Percentiles rank a stretch among this genome's conserved stretches.
These are phyloP conservation scores for Ceratocystis colombiana DNA, from an alignment of 2,329 filamentous ascomycete genomes.

Conservation along the genomic window DNA sequence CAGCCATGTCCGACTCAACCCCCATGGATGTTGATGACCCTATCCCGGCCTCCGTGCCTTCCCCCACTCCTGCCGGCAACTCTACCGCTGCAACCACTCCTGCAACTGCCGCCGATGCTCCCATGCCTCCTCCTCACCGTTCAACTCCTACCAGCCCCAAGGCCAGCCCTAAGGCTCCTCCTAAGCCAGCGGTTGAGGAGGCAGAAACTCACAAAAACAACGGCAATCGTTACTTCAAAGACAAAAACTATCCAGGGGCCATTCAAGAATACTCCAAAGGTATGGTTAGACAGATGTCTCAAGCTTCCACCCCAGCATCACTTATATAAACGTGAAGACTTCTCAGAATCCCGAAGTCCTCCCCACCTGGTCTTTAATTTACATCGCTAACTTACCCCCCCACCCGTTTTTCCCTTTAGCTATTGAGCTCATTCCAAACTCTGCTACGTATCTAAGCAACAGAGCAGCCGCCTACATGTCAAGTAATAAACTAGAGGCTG, in stretches of 20 bases:
- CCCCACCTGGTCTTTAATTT: too few relatives aligned
- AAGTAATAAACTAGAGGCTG: slow-evolving; percentile 64
- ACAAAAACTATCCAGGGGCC: slow-evolving; percentile 75
- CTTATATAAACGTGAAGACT: neutral
- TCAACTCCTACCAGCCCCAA: slow-evolving; percentile 42
- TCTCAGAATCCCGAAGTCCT: neutral
- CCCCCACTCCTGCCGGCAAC: neutral
- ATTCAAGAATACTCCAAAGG: slow-evolving; percentile 94
- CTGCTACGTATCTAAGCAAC: slow-evolving; percentile 86
- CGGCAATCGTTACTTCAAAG: slow-evolving; percentile 96
- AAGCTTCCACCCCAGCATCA: neutral
- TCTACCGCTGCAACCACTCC: slow-evolving; percentile 30
- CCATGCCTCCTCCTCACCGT: slow-evolving; percentile 62
- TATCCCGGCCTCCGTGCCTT: slow-evolving; percentile 44
- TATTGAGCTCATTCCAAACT: slow-evolving; percentile 74
- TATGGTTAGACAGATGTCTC: slow-evolving; percentile 34
- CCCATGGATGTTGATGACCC: slow-evolving; percentile 72
- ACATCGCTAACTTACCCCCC: neutral
- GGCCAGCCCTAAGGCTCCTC: slow-evolving; percentile 51
- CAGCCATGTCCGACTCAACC: slow-evolving; percentile 50
- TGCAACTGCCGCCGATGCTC: slow-evolving; percentile 35
- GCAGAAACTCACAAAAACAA: slow-evolving; percentile 85
- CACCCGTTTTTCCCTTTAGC: slow-evolving; percentile 46
- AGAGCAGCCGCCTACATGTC: slow-evolving; percentile 91
- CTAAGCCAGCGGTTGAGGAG: slow-evolving; percentile 52